These are phyloP conservation scores for Leptodermis oblonga DNA, from an alignment of 257 asterid species.

Conservation along the genomic window DNA sequence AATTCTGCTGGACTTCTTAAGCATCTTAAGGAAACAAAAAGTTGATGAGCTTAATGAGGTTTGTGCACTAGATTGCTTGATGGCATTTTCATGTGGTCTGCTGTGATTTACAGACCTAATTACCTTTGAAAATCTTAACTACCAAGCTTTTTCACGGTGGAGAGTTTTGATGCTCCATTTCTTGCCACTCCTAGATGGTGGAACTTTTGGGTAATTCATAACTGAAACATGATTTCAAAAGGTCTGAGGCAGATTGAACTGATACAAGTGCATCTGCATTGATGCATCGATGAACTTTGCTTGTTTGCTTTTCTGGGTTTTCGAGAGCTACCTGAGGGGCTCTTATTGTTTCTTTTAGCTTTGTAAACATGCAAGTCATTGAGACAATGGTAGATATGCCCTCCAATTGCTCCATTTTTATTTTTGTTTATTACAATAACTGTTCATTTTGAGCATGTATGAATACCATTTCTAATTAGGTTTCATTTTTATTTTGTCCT, in stretches of 20 bases:
- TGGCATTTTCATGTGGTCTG: neutral
- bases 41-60: constrained; percentile 68
- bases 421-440: neutral
- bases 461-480: no score
- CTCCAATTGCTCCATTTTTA: neutral
- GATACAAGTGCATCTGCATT: neutral
- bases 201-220: neutral
- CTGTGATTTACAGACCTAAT: neutral
- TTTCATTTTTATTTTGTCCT: neutral
- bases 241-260: neutral
- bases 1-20: constrained; percentile 65
- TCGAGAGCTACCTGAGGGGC: neutral
- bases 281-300: neutral
- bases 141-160: neutral
- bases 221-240: neutral
- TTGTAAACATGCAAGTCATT: neutral
- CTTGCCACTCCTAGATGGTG: neutral
- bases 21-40: constrained; percentile 60
- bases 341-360: neutral
- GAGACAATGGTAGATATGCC: neutral
- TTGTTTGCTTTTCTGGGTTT: constrained; percentile 6
- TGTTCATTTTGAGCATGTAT: neutral
- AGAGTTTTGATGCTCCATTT: neutral
- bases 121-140: neutral
- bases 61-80: constrained; percentile 18